A percentile compares a stretch with the other conserved stretches of the same genome.
These are phyloP conservation scores for Monilinia fructicola DNA, from an alignment of 2,329 filamentous ascomycete genomes.

Conservation along the genomic window DNA sequence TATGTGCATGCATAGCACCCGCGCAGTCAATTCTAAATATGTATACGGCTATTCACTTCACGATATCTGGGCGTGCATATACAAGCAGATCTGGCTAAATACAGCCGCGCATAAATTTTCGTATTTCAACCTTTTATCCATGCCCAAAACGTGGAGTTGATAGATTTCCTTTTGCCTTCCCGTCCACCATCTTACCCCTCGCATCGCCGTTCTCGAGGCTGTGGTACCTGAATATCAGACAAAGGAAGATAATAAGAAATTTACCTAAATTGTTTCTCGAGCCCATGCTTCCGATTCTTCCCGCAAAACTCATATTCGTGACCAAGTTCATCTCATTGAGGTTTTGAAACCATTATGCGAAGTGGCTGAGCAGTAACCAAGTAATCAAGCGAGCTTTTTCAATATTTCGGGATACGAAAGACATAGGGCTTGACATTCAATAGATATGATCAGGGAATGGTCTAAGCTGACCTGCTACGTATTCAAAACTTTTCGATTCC, in stretches of 20 bases:
- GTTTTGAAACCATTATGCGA: neutral
- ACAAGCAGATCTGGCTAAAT: slow-evolving; percentile 10
- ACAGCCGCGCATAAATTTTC: slow-evolving; percentile 7
- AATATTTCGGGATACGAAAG: slow-evolving; percentile 13
- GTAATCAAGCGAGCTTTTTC: neutral
- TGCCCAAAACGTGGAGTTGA: slow-evolving; percentile 12
- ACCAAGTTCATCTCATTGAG: slow-evolving; percentile 15
- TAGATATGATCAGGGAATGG: slow-evolving; percentile 15
- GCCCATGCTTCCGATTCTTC: slow-evolving; percentile 3
- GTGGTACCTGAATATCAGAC: slow-evolving; percentile 11
- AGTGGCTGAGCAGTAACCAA: slow-evolving; percentile 13
- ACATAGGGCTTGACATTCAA: slow-evolving; percentile 17
- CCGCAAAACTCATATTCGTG: slow-evolving; percentile 1
- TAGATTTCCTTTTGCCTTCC: slow-evolving; percentile 15
- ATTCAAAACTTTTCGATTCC: slow-evolving; percentile 1
- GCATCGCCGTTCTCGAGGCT: slow-evolving; percentile 12
- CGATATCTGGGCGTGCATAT: slow-evolving; percentile 6
- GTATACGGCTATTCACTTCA: slow-evolving; percentile 6
- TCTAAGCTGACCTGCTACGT: slow-evolving; percentile 10
- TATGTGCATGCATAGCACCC: slow-evolving; percentile 10
- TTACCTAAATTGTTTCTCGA: slow-evolving; percentile 5
- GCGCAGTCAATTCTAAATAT: slow-evolving; percentile 12
- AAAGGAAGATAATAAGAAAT: neutral
- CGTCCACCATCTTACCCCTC: neutral
- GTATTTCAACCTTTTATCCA: slow-evolving; percentile 8